Base-by-base conservation (phyloP, 148 eudicot genomes). In the Pouteria glomerata region DNA sequence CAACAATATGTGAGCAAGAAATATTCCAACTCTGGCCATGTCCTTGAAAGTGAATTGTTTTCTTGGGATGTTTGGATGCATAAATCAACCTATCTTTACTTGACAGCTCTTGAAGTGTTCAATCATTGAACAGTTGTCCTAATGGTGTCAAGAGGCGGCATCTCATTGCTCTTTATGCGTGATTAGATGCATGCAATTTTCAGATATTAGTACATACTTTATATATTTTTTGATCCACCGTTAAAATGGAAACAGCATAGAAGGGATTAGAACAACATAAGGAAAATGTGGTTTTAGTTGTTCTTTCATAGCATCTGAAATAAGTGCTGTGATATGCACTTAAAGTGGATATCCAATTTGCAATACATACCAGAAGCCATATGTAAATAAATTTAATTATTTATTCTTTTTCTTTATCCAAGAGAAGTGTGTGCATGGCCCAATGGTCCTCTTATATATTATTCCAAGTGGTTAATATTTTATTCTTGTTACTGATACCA, bases 391-490 rank as follows among this genome's bases (percentile, higher is more conserved):
- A 53, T 47, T 24, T 3, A 37, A 16, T 52, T n/a, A 35, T n/a
- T 14, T 2, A 8, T 41, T 39, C 21, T 11, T 14, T 11, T 11
- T 39, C 1, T 24, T 18, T 16, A n/a, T n/a, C n/a, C n/a, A n/a
- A 21, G 3, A 19, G 57, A 57, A 56, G 34, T 23, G 73, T 14
- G 37, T 56, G 47, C 72, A 69, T 39, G 63, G 51, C 62, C 59
- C 45, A 15, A 3, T 21, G 37, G 19, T 19, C 34, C 30, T 39
- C 21, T 21, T 41, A 39, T 57, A 70, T 4, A 0, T 23, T 35
- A 37, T 4, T 2, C 42, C 48, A 16, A 55, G 72, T 14, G 37
- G 30, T 71, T 42, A 14, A 37, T 39, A 45, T 8, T 23, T 29
- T 55, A 15, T 29, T 1, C 29, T 57, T 57, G 15, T n/a, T 16